Evolutionary conservation across 257 asterid genomes (phyloP).

Genomic region (Solanum sitiens): DNA sequence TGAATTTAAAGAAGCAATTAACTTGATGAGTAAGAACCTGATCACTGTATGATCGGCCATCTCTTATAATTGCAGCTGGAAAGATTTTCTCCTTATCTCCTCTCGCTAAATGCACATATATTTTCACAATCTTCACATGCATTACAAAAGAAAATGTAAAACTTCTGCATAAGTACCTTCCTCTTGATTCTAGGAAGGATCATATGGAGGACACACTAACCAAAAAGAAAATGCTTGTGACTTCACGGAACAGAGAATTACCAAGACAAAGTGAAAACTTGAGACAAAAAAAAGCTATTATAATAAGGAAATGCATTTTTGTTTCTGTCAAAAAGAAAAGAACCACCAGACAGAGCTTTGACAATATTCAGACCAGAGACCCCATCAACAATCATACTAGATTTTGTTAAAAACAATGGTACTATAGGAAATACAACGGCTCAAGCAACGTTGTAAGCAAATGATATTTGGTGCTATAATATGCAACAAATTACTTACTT

Average conservation of each 20-base stretch:
- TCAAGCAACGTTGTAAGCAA: neutral
- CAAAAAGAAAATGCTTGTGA: neutral
- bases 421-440: neutral
- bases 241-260: neutral
- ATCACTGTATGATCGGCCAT: slow-evolving; percentile 89
- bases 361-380: neutral
- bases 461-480: neutral
- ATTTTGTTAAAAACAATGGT: neutral
- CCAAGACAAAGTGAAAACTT: neutral
- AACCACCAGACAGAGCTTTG: neutral
- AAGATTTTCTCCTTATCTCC: slow-evolving; percentile 73
- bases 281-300: neutral
- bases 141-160: neutral
- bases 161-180: neutral
- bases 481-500: neutral
- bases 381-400: neutral
- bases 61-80: slow-evolving; percentile 77
- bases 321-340: neutral
- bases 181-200: neutral
- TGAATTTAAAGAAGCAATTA: neutral
- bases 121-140: slow-evolving; percentile 38
- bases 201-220: neutral
- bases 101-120: slow-evolving; percentile 76
- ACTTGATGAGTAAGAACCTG: slow-evolving; percentile 35
- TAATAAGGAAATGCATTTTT: neutral